A percentile compares a stretch with the other conserved stretches of the same genome.
These are phyloP conservation scores for Fremontodendron californicum DNA, from an alignment of 345 rosid genomes.

Conservation along the genomic window DNA sequence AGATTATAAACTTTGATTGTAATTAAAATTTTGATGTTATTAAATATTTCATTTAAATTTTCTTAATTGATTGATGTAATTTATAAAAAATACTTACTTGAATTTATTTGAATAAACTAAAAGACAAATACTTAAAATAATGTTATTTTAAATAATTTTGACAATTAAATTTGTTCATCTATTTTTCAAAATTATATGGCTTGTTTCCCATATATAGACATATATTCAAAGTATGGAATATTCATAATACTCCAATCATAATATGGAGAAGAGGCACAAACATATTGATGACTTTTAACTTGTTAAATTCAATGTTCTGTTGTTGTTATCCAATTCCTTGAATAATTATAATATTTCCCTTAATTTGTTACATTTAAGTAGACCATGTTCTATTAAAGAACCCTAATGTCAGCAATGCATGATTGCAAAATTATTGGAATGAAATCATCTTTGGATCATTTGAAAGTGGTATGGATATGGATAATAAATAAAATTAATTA, in stretches of 20 bases:
- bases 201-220: too few species aligned
- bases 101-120: neutral
- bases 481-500: neutral
- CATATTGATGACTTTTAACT: neutral
- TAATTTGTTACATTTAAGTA: neutral
- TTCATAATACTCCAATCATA: neutral
- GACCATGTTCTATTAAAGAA: neutral
- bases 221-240: too few species aligned
- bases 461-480: neutral
- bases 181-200: neutral
- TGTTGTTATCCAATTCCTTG: neutral
- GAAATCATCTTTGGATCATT: neutral
- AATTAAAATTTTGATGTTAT: neutral
- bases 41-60: neutral
- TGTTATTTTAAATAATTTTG: neutral
- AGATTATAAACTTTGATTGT: too few species aligned
- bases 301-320: neutral
- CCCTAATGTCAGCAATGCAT: neutral
- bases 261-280: too few species aligned
- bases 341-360: neutral
- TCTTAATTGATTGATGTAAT: too few species aligned
- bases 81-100: neutral
- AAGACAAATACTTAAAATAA: neutral
- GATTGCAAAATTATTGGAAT: neutral
- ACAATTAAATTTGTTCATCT: neutral